Evolutionary conservation across 164 flowering plant genomes (phyloP).

Genomic region (Berberis thunbergii): DNA sequence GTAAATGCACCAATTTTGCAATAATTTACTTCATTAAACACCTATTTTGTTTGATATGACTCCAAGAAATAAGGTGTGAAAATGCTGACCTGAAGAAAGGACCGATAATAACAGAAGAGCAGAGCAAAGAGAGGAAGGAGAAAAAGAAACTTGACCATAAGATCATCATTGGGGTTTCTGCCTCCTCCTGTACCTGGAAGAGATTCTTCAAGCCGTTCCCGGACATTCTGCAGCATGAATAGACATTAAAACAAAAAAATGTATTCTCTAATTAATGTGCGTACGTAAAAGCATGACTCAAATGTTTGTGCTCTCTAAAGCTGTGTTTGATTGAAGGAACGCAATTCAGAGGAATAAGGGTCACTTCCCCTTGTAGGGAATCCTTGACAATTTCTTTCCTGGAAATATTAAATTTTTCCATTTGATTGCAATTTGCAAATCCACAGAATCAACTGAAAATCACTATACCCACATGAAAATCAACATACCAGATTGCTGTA

Average conservation of each 20-base stretch:
- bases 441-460: no score
- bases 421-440: no score
- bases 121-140: constrained; percentile 57
- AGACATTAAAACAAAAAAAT: constrained; percentile 4
- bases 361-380: no score
- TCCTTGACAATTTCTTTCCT: no score
- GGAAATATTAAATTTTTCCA: no score
- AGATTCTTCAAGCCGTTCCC: constrained; percentile 64
- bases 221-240: constrained; percentile 53
- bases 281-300: background rate
- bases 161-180: constrained; percentile 50
- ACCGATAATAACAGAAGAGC: constrained; percentile 45
- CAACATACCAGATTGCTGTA: no score
- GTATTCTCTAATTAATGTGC: background rate
- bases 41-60: constrained; percentile 1
- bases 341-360: no score
- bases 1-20: constrained; percentile 29
- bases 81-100: constrained; percentile 51
- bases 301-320: background rate
- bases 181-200: constrained; percentile 98
- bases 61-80: constrained; percentile 1
- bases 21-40: background rate
- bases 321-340: no score
- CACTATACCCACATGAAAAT: no score
- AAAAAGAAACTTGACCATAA: constrained; percentile 54